phyloP scores from a whole-genome alignment of 108 stramenopile species.

The Nitzschia putrida region DNA sequence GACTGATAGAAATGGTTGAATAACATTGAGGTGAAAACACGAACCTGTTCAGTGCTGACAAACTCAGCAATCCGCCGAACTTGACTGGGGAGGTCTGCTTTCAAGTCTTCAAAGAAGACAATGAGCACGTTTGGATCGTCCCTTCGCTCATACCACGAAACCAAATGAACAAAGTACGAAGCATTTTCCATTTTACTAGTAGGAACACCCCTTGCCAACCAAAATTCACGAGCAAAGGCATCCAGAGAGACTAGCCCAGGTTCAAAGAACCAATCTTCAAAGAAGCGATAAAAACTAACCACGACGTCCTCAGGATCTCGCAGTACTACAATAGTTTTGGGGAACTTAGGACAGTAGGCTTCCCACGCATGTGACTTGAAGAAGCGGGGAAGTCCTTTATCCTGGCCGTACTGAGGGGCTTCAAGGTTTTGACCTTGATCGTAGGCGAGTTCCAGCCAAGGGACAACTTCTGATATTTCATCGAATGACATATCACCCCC shows the following conservation, averaged over 20 bases:
- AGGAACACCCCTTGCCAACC: conserved; percentile 46
- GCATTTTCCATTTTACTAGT: conserved; percentile 45
- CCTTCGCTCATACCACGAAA: conserved; percentile 44
- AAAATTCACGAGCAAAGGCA: conserved; percentile 54
- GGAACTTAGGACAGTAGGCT: conserved; percentile 43
- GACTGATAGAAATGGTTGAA: too few species aligned
- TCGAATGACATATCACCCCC: conserved; percentile 51
- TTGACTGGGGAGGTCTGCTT: conserved; percentile 35
- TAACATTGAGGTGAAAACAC: background rate
- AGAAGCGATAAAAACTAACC: conserved; percentile 46
- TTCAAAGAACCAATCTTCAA: conserved; percentile 60
- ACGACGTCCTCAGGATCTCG: conserved; percentile 49
- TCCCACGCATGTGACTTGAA: conserved; percentile 57
- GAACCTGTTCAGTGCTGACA: conserved; percentile 28
- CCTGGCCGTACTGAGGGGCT: conserved; percentile 38
- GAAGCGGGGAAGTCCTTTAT: conserved; percentile 28
- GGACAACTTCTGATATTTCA: conserved; percentile 50
- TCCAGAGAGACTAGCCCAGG: conserved; percentile 37
- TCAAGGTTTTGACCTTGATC: conserved; percentile 51
- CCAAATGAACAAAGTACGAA: conserved; percentile 51
- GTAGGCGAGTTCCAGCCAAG: conserved; percentile 48
- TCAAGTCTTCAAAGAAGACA: conserved; percentile 50
- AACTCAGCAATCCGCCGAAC: conserved; percentile 34
- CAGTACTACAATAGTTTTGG: conserved; percentile 43
- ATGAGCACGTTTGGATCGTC: conserved; percentile 43